Percentiles rank a stretch among this genome's conserved stretches.
Evolutionary conservation across 225 moss, liverwort and hornwort genomes (phyloP).

Genomic region (Climacium dendroides): DNA sequence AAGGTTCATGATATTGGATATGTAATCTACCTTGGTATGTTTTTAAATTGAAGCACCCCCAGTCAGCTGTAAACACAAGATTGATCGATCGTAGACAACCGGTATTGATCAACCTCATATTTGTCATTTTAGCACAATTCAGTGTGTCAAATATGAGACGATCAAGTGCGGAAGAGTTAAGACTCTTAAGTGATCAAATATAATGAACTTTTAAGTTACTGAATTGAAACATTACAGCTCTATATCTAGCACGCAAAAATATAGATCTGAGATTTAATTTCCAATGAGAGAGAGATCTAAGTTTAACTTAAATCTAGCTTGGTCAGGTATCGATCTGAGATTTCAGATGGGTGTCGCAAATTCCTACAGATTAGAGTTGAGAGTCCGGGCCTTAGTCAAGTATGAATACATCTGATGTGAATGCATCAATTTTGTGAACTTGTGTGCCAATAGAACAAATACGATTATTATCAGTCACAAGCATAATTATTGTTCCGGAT

Average conservation of each 20-base stretch:
- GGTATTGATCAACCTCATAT: background rate
- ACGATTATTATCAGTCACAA: background rate
- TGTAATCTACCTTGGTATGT: background rate
- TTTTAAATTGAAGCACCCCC: too few species aligned
- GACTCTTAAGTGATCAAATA: background rate
- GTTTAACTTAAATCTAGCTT: background rate
- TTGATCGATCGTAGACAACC: background rate
- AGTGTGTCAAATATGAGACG: background rate
- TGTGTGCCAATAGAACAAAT: too few species aligned
- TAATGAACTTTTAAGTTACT: too few species aligned
- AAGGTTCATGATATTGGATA: background rate
- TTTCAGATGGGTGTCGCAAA: background rate
- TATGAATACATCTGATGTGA: too few species aligned
- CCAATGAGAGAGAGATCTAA: background rate
- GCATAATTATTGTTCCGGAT: background rate
- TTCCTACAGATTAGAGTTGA: background rate
- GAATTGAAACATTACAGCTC: background rate
- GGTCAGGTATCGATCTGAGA: background rate
- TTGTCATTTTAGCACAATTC: background rate
- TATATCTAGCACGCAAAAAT: background rate
- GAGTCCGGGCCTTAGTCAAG: background rate
- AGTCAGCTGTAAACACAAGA: background rate
- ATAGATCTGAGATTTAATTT: background rate
- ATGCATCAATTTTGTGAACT: background rate
- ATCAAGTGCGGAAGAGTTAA: background rate